Evolutionary conservation across 345 rosid species (phyloP), one percentile per base, ranked within the genome.

Genomic region (Lepidium didymum): DNA sequence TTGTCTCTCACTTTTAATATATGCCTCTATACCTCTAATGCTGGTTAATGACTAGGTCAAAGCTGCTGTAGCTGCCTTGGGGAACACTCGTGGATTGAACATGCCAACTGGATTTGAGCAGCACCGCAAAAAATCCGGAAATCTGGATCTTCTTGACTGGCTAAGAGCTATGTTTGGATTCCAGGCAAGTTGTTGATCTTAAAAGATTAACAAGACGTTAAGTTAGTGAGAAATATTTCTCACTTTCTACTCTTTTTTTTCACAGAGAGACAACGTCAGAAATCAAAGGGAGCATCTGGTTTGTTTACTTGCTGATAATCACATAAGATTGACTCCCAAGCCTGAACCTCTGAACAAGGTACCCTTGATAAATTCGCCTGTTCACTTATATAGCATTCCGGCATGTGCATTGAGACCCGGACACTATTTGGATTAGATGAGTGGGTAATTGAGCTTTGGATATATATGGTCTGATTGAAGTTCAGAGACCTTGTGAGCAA

Each of bases 241-340:
- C 46, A 52, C 46, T 50, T 62, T 33, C n/a, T 43, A 1, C 50
- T 41, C 62, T 79, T 74, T 19, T 49, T 64, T 72, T 72, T 54
- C 47, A 53, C 91, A 94, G 97, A 86, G 82, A 82, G 97, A 91
- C 85, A 94, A 81, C 65, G 91, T 94, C 73, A 82, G 97, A 81
- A 94, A 94, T 78, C 92, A 85, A 84, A 89, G 99, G 74, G 97
- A 94, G 88, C 91, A 94, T 84, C 74, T 94, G 82, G 84, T 89
- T 77, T 80, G 90, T 71, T 77, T 89, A 70, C 87, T 91, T 74
- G 92, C 96, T 64, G 82, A 89, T 75, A 87, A 82, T 74, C 97
- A 94, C 76, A 81, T 83, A 78, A 83, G 92, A 80, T 85, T 91
- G 68, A 78, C 79, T 64, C 99, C 96, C 56, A 94, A 77, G 80